Evolutionary conservation across 176 grass and related monocot genomes (phyloP), one percentile per base, ranked within the genome.

Genomic region (Canna indica): DNA sequence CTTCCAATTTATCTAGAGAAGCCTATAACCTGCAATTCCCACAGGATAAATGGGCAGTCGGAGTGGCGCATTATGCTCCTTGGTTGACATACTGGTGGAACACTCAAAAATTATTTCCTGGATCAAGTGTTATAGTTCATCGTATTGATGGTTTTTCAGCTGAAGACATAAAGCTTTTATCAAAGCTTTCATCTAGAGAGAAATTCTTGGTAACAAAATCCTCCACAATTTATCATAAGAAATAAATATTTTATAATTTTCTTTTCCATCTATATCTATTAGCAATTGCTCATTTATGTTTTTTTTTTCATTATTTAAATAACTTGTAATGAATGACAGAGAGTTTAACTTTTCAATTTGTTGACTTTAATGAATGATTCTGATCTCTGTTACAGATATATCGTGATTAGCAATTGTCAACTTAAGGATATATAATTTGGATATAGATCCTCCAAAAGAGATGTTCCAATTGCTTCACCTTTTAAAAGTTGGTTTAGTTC

Each of bases 1-100:
- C 82, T 45, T 48, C 72, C 47, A 77, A 81, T 38, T 5, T 95
- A 58, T 78, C 87, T 56, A 87, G 70, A 60, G 67, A 76, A 62
- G 82, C 84, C 59, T 88, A 85, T 85, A 83, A 81, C 39, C 85
- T 68, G 69, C 65, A 75, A 29, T 29, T 88, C n/a, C 73, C 82
- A 36, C 72, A 80, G 26, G 85, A 95, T 72, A 80, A 81, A 71
- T 80, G 67, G 65, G 86, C 87, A 34, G 79, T 95, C 63, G 76
- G 82, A 77, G 81, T 90, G 44, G 77, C 87, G 46, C 87, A 95
- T 74, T 76, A 88, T 62, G 72, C 79, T 15, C 91, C 91, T 53
- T 90, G 80, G 56, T 85, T 90, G 71, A 64, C 82, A 0, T 85
- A 95, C 77, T 70, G 79, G 76, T 90, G 91, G 84, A 95, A 90